Evolutionary conservation across 2,329 filamentous ascomycete species (phyloP).

Genomic region (Ophiostoma australiae): DNA sequence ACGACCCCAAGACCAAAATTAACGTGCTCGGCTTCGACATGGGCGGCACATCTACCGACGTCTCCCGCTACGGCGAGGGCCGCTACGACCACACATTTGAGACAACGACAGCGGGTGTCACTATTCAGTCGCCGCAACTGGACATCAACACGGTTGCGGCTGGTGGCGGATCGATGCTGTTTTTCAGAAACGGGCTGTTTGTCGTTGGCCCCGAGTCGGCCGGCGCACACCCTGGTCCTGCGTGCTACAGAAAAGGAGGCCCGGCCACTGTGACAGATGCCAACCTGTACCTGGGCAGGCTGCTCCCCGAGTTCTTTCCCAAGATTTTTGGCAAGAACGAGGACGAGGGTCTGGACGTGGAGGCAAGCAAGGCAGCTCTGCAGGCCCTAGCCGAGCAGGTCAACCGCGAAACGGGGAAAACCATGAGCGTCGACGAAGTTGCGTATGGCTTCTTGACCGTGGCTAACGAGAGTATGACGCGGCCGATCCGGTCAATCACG

Average conservation of each 20-base stretch:
- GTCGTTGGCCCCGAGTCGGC: slow-evolving; percentile 87
- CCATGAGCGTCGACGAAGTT: slow-evolving; percentile 75
- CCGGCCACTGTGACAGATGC: slow-evolving; percentile 92
- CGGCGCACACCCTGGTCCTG: slow-evolving; percentile 81
- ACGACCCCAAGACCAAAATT: slow-evolving; percentile 73
- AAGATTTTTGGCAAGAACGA: slow-evolving; percentile 93
- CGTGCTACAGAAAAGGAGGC: slow-evolving; percentile 85
- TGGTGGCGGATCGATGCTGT: slow-evolving; percentile 77
- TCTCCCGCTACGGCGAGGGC: slow-evolving; percentile 79
- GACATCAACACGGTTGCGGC: slow-evolving; percentile 95
- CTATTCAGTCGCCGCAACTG: slow-evolving; percentile 84
- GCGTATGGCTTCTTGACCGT: slow-evolving; percentile 86
- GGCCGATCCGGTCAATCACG: slow-evolving; percentile 83
- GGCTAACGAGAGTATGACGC: slow-evolving; percentile 85
- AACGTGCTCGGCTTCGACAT: slow-evolving; percentile 95
- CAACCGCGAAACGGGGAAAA: slow-evolving; percentile 66
- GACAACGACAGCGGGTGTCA: slow-evolving; percentile 71
- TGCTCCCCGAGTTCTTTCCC: slow-evolving; percentile 87
- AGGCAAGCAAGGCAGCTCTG: slow-evolving; percentile 70
- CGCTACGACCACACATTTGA: slow-evolving; percentile 92
- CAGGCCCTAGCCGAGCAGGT: slow-evolving; percentile 71
- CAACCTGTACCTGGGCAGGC: slow-evolving; percentile 75
- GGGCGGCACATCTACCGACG: slow-evolving; percentile 89
- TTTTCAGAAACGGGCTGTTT: slow-evolving; percentile 85
- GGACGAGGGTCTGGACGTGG: slow-evolving; percentile 69